Conservation (phyloP, 2,329 filamentous ascomycete genomes). For the Fusarium solani-melongenae region DNA sequence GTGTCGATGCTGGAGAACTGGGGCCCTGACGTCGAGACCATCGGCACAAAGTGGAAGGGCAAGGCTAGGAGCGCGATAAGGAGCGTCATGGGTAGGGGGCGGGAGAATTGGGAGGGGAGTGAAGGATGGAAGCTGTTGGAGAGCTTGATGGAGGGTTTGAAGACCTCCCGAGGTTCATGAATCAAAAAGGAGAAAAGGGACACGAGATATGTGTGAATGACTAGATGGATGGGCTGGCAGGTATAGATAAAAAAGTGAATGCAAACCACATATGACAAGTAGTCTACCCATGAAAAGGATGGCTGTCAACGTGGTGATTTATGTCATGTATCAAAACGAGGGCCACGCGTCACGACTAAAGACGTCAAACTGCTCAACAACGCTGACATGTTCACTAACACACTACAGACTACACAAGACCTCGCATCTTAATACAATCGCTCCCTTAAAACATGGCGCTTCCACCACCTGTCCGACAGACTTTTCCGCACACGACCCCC, state of each 20-base stretch:
- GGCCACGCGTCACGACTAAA: not conserved
- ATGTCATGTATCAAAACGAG: not conserved
- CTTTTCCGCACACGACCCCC: not conserved
- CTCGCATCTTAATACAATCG: constrained; percentile 11
- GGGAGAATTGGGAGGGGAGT: constrained; percentile 84
- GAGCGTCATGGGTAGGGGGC: constrained; percentile 84
- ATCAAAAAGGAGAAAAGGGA: constrained; percentile 1
- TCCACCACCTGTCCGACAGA: constrained; percentile 3
- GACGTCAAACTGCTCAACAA: not conserved
- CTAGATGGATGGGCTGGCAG: not conserved
- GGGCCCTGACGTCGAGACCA: constrained; percentile 70
- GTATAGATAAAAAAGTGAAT: constrained; percentile 21
- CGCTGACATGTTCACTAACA: constrained; percentile 14
- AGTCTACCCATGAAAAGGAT: not conserved
- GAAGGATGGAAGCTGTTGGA: constrained; percentile 73
- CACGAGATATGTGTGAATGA: constrained; percentile 11
- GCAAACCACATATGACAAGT: not conserved
- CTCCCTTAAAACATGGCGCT: constrained; percentile 4
- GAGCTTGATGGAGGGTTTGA: constrained; percentile 66
- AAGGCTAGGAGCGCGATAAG: constrained; percentile 88
- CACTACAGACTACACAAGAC: constrained; percentile 24
- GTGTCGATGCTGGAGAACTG: constrained; percentile 87
- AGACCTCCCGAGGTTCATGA: constrained; percentile 37
- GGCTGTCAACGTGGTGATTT: not conserved
- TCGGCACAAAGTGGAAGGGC: constrained; percentile 86